These are phyloP conservation scores for Sonneratia alba DNA, from an alignment of 345 rosid species.

Conservation along the genomic window DNA sequence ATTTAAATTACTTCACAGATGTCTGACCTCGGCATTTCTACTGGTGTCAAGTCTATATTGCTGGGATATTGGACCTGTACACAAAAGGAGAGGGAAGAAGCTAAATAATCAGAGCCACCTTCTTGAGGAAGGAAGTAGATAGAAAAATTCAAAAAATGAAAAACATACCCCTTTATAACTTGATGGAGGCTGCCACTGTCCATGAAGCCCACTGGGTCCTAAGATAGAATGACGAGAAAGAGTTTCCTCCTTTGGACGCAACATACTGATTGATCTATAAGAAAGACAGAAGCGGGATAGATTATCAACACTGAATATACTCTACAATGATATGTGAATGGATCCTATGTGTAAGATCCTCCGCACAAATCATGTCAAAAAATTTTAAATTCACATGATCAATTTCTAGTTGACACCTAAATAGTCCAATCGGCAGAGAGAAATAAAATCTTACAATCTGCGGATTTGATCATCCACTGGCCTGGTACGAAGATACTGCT, in stretches of 20 bases:
- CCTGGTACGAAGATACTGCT: conserved; percentile 25
- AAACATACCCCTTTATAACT: conserved; percentile 43
- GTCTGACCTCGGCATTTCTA: conserved; percentile 73
- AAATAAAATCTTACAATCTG: conserved; percentile 42
- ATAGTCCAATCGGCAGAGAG: not conserved
- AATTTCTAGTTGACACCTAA: not conserved
- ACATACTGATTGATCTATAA: conserved; percentile 54
- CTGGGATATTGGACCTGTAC: conserved; percentile 74
- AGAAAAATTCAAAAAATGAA: conserved; percentile 5
- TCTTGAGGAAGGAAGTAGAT: conserved; percentile 9
- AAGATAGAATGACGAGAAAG: conserved; percentile 85
- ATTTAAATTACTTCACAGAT: conserved; percentile 9
- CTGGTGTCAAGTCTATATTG: conserved; percentile 65
- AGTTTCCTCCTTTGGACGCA: conserved; percentile 67
- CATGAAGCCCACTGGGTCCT: conserved; percentile 79
- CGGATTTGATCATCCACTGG: conserved; percentile 50
- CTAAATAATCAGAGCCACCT: conserved; percentile 11
- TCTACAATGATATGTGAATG: not conserved
- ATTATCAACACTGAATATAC: not conserved
- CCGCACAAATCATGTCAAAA: not conserved
- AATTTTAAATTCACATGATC: not conserved
- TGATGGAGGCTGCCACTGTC: conserved; percentile 74
- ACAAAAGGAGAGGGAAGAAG: conserved; percentile 5
- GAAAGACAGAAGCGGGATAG: conserved; percentile 7
- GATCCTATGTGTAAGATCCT: not conserved